phyloP scores from a whole-genome alignment of 805 yeast species.

The Zygotorulaspora danielsina region DNA sequence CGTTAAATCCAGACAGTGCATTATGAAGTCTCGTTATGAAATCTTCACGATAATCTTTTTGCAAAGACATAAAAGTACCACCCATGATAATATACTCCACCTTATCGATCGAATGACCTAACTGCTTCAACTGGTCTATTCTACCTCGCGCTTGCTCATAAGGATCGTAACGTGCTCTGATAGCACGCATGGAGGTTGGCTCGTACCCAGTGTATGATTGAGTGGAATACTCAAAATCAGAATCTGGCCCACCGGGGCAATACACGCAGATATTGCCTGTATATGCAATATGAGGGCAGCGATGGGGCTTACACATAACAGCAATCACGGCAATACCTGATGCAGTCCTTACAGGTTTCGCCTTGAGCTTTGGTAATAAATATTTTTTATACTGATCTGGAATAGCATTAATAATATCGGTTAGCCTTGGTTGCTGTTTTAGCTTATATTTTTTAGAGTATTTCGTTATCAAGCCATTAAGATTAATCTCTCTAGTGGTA shows the following conservation, averaged over 20 bases:
- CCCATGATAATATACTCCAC: slow-evolving; percentile 99
- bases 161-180: slow-evolving; percentile 96
- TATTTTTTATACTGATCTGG: slow-evolving; percentile 95
- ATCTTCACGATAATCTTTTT: slow-evolving; percentile 80
- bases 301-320: slow-evolving; percentile 98
- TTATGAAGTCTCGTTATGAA: slow-evolving; percentile 89
- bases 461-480: slow-evolving; percentile 83
- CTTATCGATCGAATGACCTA: slow-evolving; percentile 95
- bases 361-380: slow-evolving; percentile 86
- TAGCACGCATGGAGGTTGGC: slow-evolving; percentile 99
- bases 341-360: slow-evolving; percentile 98
- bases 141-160: slow-evolving; percentile 98
- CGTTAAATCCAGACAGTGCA: slow-evolving; percentile 89
- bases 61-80: slow-evolving; percentile 96
- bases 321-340: slow-evolving; percentile 99
- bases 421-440: slow-evolving; percentile 86
- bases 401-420: slow-evolving; percentile 90
- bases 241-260: slow-evolving; percentile 99
- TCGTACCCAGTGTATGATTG: slow-evolving; percentile 98
- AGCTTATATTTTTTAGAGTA: slow-evolving; percentile 87
- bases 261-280: slow-evolving; percentile 98
- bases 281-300: slow-evolving; percentile 98
- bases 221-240: slow-evolving; percentile 95
- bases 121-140: slow-evolving; percentile 87
- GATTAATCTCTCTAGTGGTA: slow-evolving; percentile 49